phyloP scores from a whole-genome alignment of 371 early-diverging fungal species.

The Gilbertella persicaria region DNA sequence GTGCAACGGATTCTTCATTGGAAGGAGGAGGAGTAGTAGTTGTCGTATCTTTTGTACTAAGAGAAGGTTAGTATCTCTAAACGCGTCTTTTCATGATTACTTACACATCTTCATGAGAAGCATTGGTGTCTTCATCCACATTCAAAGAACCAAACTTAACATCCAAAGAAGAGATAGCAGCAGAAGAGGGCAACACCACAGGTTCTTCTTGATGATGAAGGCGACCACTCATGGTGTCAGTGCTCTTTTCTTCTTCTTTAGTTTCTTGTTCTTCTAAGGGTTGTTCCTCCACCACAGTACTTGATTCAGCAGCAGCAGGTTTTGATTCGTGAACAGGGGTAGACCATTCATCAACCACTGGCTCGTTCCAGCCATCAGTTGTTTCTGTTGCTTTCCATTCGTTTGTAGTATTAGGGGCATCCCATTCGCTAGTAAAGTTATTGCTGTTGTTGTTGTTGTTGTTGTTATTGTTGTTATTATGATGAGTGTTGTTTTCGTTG shows the following conservation, averaged over 20 bases:
- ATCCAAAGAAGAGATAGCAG: constrained; percentile 63
- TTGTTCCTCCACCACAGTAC: neutral
- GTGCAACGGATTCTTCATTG: constrained; percentile 12
- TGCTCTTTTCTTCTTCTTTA: constrained; percentile 6
- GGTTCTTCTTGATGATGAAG: constrained; percentile 81
- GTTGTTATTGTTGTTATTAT: constrained; percentile 12
- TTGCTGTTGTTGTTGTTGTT: constrained; percentile 10
- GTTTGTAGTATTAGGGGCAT: constrained; percentile 10
- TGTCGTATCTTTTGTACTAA: constrained; percentile 15
- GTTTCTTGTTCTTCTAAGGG: constrained; percentile 3
- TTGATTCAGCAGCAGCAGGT: neutral
- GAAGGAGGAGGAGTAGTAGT: neutral
- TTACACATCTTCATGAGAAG: constrained; percentile 22
- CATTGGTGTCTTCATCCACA: constrained; percentile 43
- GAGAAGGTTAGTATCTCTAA: constrained; percentile 1
- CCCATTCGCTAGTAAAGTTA: constrained; percentile 16
- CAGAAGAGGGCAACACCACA: constrained; percentile 79
- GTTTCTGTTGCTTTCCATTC: constrained; percentile 25
- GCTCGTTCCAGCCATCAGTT: constrained; percentile 25
- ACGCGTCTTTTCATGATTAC: neutral
- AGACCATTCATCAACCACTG: constrained; percentile 27
- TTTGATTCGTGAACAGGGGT: constrained; percentile 22
- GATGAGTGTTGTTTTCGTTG: too few species aligned
- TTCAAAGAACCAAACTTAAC: constrained; percentile 83
- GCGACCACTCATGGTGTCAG: constrained; percentile 39